These are phyloP conservation scores for Cyberlindnera nakhonratchasimensis DNA, from an alignment of 805 yeast genomes.

Conservation along the genomic window DNA sequence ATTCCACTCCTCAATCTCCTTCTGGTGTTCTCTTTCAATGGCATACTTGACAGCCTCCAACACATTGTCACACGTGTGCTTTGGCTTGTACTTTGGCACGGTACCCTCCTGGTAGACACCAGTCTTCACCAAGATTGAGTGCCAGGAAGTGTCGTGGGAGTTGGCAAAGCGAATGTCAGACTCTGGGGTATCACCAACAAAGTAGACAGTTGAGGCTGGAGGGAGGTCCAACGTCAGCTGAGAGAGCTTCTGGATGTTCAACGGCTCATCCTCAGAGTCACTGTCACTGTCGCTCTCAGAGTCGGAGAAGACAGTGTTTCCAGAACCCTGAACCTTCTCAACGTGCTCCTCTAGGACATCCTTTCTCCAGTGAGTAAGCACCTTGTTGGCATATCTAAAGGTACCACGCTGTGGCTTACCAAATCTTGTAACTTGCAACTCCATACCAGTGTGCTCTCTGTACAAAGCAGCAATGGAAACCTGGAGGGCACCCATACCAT, in stretches of 20 bases:
- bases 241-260: conserved; percentile 44
- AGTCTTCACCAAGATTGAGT: conserved; percentile 78
- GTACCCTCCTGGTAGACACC: conserved; percentile 85
- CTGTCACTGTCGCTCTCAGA: conserved; percentile 29
- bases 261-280: conserved; percentile 39
- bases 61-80: conserved; percentile 67
- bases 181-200: conserved; percentile 89
- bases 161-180: conserved; percentile 85
- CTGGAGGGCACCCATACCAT: conserved; percentile 94
- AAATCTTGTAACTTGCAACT: conserved; percentile 73
- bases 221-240: conserved; percentile 55
- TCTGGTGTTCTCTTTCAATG: conserved; percentile 72
- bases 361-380: conserved; percentile 72
- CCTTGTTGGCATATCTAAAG: conserved; percentile 77
- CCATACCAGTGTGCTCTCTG: conserved; percentile 80
- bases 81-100: conserved; percentile 74
- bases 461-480: conserved; percentile 82
- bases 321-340: conserved; percentile 40
- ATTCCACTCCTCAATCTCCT: conserved; percentile 75
- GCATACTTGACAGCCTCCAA: conserved; percentile 82
- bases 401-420: conserved; percentile 92
- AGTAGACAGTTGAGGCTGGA: conserved; percentile 81
- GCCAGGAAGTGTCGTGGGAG: conserved; percentile 82
- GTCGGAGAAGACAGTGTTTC: conserved; percentile 28
- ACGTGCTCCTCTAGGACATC: conserved; percentile 74